Conservation (phyloP, 1,284 basidiomycete species). For the Pisolithus thermaeus region DNA sequence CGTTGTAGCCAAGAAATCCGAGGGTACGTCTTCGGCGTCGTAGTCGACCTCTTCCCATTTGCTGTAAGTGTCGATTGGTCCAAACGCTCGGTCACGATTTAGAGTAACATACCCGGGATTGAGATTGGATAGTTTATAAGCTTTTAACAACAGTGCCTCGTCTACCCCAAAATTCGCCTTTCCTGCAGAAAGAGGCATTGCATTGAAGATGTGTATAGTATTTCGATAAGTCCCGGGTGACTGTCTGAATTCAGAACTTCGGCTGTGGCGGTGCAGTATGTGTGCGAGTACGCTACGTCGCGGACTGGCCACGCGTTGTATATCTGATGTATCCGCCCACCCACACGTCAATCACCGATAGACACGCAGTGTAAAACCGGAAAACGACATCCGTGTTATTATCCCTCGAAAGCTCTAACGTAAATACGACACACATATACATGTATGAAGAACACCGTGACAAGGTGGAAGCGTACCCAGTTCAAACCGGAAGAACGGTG, state of each 20-base stretch:
- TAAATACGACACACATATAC: not conserved
- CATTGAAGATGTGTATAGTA: not conserved
- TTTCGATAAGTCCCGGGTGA: too few relatives aligned
- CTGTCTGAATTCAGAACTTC: too few relatives aligned
- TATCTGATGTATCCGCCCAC: too few relatives aligned
- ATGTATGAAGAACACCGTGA: not conserved
- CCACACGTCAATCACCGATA: too few relatives aligned
- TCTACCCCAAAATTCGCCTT: conserved; percentile 64
- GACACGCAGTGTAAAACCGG: too few relatives aligned
- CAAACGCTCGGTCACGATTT: not conserved
- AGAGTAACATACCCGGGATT: conserved; percentile 51
- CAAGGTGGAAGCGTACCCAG: not conserved
- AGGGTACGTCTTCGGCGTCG: conserved; percentile 63
- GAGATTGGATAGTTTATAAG: conserved; percentile 67
- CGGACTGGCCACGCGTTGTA: too few relatives aligned
- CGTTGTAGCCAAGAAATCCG: conserved; percentile 51
- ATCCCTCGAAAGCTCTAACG: not conserved
- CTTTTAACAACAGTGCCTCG: conserved; percentile 67
- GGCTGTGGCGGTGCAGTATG: too few relatives aligned
- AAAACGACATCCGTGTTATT: not conserved
- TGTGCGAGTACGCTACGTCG: too few relatives aligned
- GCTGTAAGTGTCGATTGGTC: conserved; percentile 30
- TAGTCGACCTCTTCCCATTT: conserved; percentile 80
- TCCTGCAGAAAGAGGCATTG: conserved; percentile 31
- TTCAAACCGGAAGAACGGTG: conserved; percentile 65